These are phyloP conservation scores for Sporothrix mexicana DNA, from an alignment of 2,329 filamentous ascomycete species.

Conservation along the genomic window DNA sequence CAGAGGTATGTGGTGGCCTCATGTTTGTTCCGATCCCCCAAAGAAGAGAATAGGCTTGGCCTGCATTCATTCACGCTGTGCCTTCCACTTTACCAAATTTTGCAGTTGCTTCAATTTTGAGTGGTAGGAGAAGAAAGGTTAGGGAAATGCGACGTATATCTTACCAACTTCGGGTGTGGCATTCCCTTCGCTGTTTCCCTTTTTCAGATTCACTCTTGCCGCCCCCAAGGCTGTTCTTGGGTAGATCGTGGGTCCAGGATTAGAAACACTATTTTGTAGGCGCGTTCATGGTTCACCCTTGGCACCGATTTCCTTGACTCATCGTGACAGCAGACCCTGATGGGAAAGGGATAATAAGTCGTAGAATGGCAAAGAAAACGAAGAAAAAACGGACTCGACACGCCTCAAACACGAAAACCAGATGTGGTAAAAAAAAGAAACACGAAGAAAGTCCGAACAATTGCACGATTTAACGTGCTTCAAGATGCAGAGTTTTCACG, in stretches of 20 bases:
- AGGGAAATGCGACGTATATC: neutral
- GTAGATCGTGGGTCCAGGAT: conserved; percentile 10
- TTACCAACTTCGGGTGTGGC: neutral
- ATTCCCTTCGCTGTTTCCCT: conserved; percentile 19
- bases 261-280: neutral
- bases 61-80: conserved; percentile 10
- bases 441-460: conserved; percentile 19
- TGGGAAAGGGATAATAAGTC: neutral
- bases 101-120: neutral
- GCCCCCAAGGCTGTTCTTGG: conserved; percentile 14
- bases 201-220: neutral
- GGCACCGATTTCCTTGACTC: conserved; percentile 24
- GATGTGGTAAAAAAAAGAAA: neutral
- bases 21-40: neutral
- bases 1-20: conserved; percentile 10
- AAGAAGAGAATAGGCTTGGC: neutral
- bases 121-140: neutral
- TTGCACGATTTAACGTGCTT: conserved; percentile 6
- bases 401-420: neutral
- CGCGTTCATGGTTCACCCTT: conserved; percentile 12
- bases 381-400: neutral
- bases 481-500: conserved; percentile 30
- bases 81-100: neutral
- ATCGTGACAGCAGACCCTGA: conserved; percentile 3
- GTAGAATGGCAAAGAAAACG: neutral